Conservation (phyloP, 2,329 filamentous ascomycete genomes). For the Fusarium domesticum region DNA sequence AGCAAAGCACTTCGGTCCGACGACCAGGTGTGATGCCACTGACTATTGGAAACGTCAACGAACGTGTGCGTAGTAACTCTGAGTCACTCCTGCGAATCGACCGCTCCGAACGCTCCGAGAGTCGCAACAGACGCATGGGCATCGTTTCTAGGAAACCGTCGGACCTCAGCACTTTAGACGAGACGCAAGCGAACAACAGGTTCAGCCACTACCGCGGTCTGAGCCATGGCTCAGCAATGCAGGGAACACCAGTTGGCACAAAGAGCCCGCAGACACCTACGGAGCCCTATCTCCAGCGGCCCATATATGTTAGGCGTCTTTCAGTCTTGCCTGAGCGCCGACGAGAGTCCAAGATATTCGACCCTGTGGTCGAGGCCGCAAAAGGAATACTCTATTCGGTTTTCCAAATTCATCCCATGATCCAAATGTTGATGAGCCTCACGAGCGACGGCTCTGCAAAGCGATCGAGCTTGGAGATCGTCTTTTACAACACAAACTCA, state of each 20-base stretch:
- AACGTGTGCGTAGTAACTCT: slow-evolving; percentile 64
- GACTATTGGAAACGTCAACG: slow-evolving; percentile 66
- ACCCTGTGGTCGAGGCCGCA: slow-evolving; percentile 61
- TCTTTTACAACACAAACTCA: slow-evolving; percentile 65
- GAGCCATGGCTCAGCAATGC: slow-evolving; percentile 68
- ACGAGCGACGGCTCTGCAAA: slow-evolving; percentile 59
- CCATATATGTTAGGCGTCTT: slow-evolving; percentile 61
- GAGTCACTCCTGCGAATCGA: slow-evolving; percentile 56
- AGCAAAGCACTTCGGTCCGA: slow-evolving; percentile 62
- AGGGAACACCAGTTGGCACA: slow-evolving; percentile 42
- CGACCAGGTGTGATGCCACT: slow-evolving; percentile 70
- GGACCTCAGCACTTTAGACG: slow-evolving; percentile 61
- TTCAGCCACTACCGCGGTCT: slow-evolving; percentile 66
- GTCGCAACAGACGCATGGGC: slow-evolving; percentile 61
- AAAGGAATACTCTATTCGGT: slow-evolving; percentile 66
- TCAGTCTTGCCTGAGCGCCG: slow-evolving; percentile 62
- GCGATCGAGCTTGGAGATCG: slow-evolving; percentile 62
- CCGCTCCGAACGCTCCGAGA: slow-evolving; percentile 50
- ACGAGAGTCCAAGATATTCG: slow-evolving; percentile 58
- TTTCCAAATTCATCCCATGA: slow-evolving; percentile 66
- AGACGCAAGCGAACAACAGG: slow-evolving; percentile 59
- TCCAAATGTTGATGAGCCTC: slow-evolving; percentile 62
- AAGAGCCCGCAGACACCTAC: slow-evolving; percentile 60
- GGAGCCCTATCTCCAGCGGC: slow-evolving; percentile 55
- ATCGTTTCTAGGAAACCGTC: slow-evolving; percentile 58